Conservation (phyloP, 2,329 filamentous ascomycete species). For the Pseudogymnoascus sp. region DNA sequence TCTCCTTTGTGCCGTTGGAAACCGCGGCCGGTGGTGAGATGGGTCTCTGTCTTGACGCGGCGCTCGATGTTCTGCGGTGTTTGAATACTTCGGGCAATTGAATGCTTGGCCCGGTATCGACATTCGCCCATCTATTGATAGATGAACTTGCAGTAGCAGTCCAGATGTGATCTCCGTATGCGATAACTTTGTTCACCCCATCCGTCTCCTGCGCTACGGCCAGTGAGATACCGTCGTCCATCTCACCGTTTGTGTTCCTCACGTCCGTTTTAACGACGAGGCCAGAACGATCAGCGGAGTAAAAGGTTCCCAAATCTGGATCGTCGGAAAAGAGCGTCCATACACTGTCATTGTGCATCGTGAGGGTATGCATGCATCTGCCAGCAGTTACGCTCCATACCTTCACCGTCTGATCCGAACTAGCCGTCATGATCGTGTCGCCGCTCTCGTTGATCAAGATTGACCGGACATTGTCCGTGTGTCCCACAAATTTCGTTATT, state of each 20-base stretch:
- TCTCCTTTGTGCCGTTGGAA: constrained; percentile 47
- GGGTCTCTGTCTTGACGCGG: constrained; percentile 32
- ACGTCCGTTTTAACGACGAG: constrained; percentile 95
- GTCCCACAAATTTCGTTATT: constrained; percentile 92
- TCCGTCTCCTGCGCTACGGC: constrained; percentile 91
- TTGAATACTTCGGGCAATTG: constrained; percentile 51
- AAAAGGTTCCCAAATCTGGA: constrained; percentile 79
- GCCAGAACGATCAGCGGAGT: constrained; percentile 87
- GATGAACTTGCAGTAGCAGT: constrained; percentile 66
- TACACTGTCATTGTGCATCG: constrained; percentile 97
- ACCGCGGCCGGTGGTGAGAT: constrained; percentile 30
- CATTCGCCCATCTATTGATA: constrained; percentile 68
- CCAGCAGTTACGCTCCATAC: constrained; percentile 95
- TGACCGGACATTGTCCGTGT: constrained; percentile 88
- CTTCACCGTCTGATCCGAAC: constrained; percentile 94
- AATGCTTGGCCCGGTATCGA: constrained; percentile 69
- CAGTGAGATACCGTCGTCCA: constrained; percentile 82
- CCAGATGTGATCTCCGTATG: constrained; percentile 50
- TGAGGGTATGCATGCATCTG: constrained; percentile 93
- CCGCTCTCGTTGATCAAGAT: constrained; percentile 84
- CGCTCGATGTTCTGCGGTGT: constrained; percentile 41
- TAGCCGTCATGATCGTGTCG: constrained; percentile 87
- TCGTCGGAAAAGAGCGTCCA: constrained; percentile 92
- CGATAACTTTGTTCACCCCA: constrained; percentile 61
- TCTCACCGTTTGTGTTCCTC: constrained; percentile 57